Percentiles rank a stretch among this genome's conserved stretches.
These are phyloP conservation scores for Aaosphaeria arxii DNA, from an alignment of 2,329 filamentous ascomycete genomes.

Conservation along the genomic window DNA sequence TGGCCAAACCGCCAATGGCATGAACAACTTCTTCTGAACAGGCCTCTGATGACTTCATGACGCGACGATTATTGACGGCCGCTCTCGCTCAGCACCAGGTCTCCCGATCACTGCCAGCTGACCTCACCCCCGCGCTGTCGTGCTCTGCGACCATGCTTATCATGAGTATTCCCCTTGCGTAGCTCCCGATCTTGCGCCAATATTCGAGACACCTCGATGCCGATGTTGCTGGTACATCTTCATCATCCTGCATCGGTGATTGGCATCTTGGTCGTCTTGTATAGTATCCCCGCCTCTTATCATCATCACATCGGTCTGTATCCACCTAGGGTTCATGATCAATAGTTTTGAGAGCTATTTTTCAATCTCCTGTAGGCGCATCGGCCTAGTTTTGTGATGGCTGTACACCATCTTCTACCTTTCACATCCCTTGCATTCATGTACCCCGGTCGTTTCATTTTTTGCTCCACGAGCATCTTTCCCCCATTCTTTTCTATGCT, in stretches of 20 bases:
- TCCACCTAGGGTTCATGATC: slow-evolving; percentile 5
- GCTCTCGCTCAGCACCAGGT: slow-evolving; percentile 14
- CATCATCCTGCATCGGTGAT: neutral
- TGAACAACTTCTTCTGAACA: slow-evolving; percentile 45
- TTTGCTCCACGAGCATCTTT: neutral
- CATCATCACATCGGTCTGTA: slow-evolving; percentile 2
- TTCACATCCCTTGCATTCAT: slow-evolving; percentile 8
- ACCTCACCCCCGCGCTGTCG: slow-evolving; percentile 10
- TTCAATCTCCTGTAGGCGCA: slow-evolving; percentile 29
- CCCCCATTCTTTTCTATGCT: slow-evolving; percentile 1
- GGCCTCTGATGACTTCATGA: slow-evolving; percentile 45
- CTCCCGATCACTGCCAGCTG: slow-evolving; percentile 19
- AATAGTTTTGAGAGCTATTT: slow-evolving; percentile 9
- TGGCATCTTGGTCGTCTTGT: slow-evolving; percentile 22
- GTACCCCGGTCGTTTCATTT: slow-evolving; percentile 2
- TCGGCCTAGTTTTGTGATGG: slow-evolving; percentile 4
- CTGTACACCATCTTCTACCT: slow-evolving; percentile 1
- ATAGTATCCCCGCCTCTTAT: slow-evolving; percentile 27
- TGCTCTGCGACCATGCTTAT: too few relatives aligned
- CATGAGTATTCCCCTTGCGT: slow-evolving; percentile 18
- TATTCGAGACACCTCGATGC: neutral
- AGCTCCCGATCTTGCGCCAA: slow-evolving; percentile 21
- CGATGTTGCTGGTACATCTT: neutral
- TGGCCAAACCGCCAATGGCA: slow-evolving; percentile 42
- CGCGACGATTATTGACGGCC: slow-evolving; percentile 48